phyloP scores from a whole-genome alignment of 2,329 filamentous ascomycete species.

The Monilinia fructicola region DNA sequence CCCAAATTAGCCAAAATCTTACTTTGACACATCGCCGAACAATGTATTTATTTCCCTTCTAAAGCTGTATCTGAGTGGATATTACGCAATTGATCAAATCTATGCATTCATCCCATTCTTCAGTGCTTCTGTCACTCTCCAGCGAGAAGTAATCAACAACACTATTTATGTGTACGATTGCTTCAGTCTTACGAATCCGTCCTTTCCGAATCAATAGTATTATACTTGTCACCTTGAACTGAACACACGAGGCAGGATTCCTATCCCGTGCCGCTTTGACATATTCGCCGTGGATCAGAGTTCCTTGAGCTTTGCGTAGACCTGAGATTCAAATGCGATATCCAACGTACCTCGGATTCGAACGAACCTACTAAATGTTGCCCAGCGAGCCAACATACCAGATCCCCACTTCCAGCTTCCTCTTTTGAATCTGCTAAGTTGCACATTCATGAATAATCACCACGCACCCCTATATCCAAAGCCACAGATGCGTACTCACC shows the following conservation, averaged over 20 bases:
- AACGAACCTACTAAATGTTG: background rate
- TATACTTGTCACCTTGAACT: background rate
- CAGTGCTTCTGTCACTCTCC: background rate
- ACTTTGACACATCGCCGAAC: conserved; percentile 4
- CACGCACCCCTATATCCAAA: background rate
- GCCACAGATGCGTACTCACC: background rate
- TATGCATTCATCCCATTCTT: background rate
- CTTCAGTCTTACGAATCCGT: background rate
- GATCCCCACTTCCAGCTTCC: too few relatives aligned
- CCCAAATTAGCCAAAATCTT: background rate
- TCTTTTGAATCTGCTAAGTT: background rate
- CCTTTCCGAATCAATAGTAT: background rate
- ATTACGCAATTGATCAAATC: background rate
- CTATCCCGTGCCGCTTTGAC: background rate
- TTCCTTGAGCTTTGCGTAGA: background rate
- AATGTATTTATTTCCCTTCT: background rate
- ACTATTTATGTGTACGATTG: background rate
- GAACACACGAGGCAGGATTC: background rate
- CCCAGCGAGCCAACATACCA: background rate
- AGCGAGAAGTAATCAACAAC: background rate
- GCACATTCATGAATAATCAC: background rate
- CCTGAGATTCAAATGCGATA: background rate
- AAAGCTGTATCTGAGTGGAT: background rate
- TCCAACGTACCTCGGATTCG: too few relatives aligned
- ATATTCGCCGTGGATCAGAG: background rate